phyloP scores from a whole-genome alignment of 1,284 basidiomycete genomes.

The Apiotrichum sp. region DNA sequence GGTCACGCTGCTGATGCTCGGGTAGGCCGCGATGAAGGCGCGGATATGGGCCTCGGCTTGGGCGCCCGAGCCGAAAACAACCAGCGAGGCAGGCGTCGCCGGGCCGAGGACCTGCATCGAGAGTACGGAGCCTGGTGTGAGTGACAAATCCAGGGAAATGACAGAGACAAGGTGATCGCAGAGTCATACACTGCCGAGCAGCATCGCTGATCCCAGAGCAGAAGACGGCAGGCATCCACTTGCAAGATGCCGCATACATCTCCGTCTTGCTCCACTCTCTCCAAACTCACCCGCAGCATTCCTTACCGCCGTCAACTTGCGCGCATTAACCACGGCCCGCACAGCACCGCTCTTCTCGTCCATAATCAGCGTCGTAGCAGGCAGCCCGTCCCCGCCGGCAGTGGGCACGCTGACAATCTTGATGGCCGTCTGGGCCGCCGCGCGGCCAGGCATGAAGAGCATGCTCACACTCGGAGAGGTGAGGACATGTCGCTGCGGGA shows the following conservation, averaged over 20 bases:
- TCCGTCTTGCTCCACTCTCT: no score
- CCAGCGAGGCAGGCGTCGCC: conserved; percentile 51
- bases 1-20: conserved; percentile 54
- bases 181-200: no score
- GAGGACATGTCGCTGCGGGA: conserved; percentile 33
- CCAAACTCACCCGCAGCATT: conserved; percentile 64
- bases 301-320: conserved; percentile 65
- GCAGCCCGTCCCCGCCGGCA: conserved; percentile 55
- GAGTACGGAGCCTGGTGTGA: conserved; percentile 60
- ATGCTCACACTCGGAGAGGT: conserved; percentile 25
- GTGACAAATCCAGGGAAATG: not conserved
- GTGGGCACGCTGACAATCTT: conserved; percentile 69
- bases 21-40: conserved; percentile 58
- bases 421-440: conserved; percentile 48
- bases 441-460: conserved; percentile 47
- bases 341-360: conserved; percentile 63
- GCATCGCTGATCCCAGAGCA: no score
- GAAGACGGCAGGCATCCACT: no score
- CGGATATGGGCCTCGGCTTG: conserved; percentile 60
- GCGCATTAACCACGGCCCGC: conserved; percentile 68
- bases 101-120: conserved; percentile 54
- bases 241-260: no score
- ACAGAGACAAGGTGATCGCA: not conserved
- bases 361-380: conserved; percentile 67
- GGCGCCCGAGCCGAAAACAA: conserved; percentile 68